These are phyloP conservation scores for Aureobasidium sp. DNA, from an alignment of 2,329 filamentous ascomycete genomes.

Conservation along the genomic window DNA sequence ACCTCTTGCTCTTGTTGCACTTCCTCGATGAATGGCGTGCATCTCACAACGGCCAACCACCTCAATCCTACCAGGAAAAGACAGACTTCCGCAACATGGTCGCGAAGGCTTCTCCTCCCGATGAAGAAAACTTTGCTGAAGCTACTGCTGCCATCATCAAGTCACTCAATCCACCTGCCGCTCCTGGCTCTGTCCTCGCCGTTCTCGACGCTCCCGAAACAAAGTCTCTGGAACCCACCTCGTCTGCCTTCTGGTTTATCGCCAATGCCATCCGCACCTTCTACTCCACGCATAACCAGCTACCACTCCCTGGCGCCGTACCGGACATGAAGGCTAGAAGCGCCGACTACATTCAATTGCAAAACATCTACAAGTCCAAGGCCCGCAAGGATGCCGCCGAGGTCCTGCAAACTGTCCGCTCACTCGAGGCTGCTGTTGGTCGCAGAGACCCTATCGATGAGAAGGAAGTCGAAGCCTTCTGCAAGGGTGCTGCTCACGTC, in stretches of 20 bases:
- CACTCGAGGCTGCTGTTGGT: constrained; percentile 45
- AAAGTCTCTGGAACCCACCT: constrained; percentile 33
- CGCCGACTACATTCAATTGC: constrained; percentile 77
- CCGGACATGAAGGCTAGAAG: constrained; percentile 98
- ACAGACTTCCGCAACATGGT: constrained; percentile 69
- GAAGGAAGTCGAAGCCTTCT: constrained; percentile 80
- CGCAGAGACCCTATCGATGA: constrained; percentile 45
- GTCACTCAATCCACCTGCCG: constrained; percentile 60
- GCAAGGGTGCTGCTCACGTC: constrained; percentile 89
- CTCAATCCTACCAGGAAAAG: constrained; percentile 76
- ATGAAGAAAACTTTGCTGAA: constrained; percentile 93
- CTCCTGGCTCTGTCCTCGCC: constrained; percentile 63
- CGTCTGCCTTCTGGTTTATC: constrained; percentile 79
- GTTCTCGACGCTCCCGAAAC: constrained; percentile 67
- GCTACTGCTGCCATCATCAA: constrained; percentile 81
- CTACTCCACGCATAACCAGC: constrained; percentile 59
- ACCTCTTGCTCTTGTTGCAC: constrained; percentile 72
- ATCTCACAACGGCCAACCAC: constrained; percentile 57
- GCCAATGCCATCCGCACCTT: constrained; percentile 72
- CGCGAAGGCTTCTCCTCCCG: constrained; percentile 61
- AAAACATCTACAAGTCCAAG: constrained; percentile 87
- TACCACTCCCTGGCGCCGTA: constrained; percentile 78
- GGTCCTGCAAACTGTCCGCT: constrained; percentile 58
- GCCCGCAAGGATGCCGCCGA: constrained; percentile 70
- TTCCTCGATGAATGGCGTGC: constrained; percentile 76